A percentile compares a stretch with the other conserved stretches of the same genome.
phyloP scores from a whole-genome alignment of 805 yeast genomes.

The Yamadazyma tumulicola region DNA sequence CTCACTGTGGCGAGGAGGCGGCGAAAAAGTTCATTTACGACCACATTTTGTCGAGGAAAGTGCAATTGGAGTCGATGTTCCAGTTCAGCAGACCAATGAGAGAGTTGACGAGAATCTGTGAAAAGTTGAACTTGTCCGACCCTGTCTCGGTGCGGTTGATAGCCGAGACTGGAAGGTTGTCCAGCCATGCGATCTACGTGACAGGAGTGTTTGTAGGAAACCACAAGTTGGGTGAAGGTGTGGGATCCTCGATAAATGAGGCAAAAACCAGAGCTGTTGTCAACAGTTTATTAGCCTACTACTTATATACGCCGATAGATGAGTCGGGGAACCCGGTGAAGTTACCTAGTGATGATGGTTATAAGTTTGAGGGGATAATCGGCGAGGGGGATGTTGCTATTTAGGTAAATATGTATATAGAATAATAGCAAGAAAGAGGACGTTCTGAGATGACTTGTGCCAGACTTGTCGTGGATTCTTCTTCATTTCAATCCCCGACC shows the following conservation, averaged over 20 bases:
- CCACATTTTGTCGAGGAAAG: conserved; percentile 78
- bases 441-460: too few relatives aligned
- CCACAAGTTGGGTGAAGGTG: conserved; percentile 87
- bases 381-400: conserved; percentile 45
- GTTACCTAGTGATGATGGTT: conserved; percentile 57
- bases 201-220: conserved; percentile 89
- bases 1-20: conserved; percentile 62
- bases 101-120: conserved; percentile 74
- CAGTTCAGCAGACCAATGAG: conserved; percentile 82
- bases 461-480: too few relatives aligned
- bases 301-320: conserved; percentile 79
- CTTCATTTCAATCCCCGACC: too few relatives aligned
- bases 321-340: conserved; percentile 38
- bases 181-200: conserved; percentile 79
- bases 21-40: conserved; percentile 67
- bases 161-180: conserved; percentile 90
- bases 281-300: conserved; percentile 86
- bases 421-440: too few relatives aligned
- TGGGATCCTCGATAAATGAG: conserved; percentile 84
- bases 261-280: conserved; percentile 92
- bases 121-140: conserved; percentile 64
- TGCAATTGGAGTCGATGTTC: conserved; percentile 72
- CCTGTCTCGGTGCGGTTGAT: conserved; percentile 75
- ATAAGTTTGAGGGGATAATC: conserved; percentile 38
- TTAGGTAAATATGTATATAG: conserved; percentile 23